phyloP scores from a whole-genome alignment of 225 moss, liverwort and hornwort genomes.

The Sphagnum tenellum region DNA sequence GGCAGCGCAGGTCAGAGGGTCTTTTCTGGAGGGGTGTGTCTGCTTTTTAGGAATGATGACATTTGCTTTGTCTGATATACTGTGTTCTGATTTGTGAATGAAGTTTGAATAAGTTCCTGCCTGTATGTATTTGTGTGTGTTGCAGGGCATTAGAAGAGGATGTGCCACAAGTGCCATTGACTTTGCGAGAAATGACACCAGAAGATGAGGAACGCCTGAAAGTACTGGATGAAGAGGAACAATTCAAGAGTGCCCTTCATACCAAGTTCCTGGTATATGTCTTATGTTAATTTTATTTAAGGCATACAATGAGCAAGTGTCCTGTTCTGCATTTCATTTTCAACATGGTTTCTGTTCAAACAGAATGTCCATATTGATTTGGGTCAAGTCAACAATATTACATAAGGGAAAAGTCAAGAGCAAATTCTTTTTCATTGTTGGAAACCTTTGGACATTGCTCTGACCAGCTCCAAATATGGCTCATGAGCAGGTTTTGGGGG shows the following conservation, averaged over 20 bases:
- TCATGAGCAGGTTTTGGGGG: no score
- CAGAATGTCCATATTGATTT: not conserved
- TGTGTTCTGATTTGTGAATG: not conserved
- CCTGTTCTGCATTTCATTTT: not conserved
- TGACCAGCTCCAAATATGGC: no score
- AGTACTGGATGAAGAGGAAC: conserved; percentile 48
- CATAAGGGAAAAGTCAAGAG: not conserved
- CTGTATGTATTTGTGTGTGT: not conserved
- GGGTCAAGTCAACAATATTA: not conserved
- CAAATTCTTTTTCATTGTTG: not conserved
- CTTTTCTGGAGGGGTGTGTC: not conserved
- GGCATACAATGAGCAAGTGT: not conserved
- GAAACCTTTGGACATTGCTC: no score
- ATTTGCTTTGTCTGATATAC: not conserved
- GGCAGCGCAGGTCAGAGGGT: conserved; percentile 15
- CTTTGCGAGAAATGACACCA: conserved; percentile 52
- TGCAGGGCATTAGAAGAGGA: conserved; percentile 24
- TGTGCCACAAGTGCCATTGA: conserved; percentile 35
- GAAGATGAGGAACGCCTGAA: conserved; percentile 47
- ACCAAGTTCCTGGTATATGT: conserved; percentile 30
- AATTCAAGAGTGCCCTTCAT: conserved; percentile 48
- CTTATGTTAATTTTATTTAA: not conserved
- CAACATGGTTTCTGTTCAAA: not conserved
- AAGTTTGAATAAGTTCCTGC: not conserved
- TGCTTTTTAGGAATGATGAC: not conserved